Percentiles rank a stretch among this genome's conserved stretches.
These are phyloP conservation scores for Silene latifolia DNA, from an alignment of 148 eudicot genomes.

Conservation along the genomic window DNA sequence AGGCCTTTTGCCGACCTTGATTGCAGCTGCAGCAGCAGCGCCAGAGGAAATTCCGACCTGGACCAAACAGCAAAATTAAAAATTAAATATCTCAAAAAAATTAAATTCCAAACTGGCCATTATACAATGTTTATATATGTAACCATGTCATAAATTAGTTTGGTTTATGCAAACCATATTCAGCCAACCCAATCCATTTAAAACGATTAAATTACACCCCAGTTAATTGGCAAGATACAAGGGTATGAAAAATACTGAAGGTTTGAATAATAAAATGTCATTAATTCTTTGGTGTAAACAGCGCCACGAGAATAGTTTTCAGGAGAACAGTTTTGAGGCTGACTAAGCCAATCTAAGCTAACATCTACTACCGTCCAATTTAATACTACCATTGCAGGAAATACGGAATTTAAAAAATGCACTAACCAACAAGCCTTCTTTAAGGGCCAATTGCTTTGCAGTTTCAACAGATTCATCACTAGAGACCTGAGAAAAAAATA, in stretches of 20 bases:
- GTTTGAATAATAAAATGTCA: not conserved
- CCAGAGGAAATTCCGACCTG: conserved; percentile 99
- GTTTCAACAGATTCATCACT: conserved; percentile 88
- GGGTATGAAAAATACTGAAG: not conserved
- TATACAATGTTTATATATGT: too few species aligned
- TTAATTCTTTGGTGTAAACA: not conserved
- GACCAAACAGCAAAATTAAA: not conserved
- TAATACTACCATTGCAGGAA: not conserved
- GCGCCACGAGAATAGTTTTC: not conserved
- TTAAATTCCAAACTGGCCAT: too few species aligned
- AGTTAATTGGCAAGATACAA: not conserved
- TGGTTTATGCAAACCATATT: not conserved
- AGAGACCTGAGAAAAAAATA: conserved; percentile 51
- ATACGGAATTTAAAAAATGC: not conserved
- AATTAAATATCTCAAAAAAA: not conserved
- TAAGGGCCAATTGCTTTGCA: conserved; percentile 90
- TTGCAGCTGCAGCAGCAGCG: conserved; percentile 95
- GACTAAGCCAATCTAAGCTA: too few species aligned
- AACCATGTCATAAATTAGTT: too few species aligned
- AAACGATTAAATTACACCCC: not conserved
- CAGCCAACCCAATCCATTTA: not conserved
- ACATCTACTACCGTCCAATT: too few species aligned
- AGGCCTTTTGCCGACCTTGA: conserved; percentile 82
- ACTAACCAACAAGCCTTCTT: conserved; percentile 97
- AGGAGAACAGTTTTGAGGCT: not conserved